A percentile compares a stretch with the other conserved stretches of the same genome.
phyloP scores from a whole-genome alignment of 148 eudicot genomes.

The Vaccinium myrtillus region DNA sequence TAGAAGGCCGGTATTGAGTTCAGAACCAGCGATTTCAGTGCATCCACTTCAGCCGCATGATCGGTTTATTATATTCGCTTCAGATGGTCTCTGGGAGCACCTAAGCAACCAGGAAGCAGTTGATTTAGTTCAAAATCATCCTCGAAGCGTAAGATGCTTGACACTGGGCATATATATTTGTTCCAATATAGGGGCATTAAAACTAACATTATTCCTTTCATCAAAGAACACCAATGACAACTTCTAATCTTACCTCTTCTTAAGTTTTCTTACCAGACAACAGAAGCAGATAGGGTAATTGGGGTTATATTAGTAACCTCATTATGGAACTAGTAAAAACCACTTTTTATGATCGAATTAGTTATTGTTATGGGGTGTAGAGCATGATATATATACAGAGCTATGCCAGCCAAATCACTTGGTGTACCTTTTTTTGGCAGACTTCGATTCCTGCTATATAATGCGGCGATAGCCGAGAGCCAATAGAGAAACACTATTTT shows the following conservation, averaged over 20 bases:
- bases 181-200: neutral
- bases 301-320: neutral
- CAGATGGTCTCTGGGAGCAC: constrained; percentile 93
- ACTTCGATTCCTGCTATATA: neutral
- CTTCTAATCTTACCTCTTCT: neutral
- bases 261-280: constrained; percentile 4
- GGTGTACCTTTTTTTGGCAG: neutral
- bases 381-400: neutral
- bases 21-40: constrained; percentile 64
- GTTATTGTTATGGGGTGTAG: neutral
- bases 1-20: constrained; percentile 68
- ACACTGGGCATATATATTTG: neutral
- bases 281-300: neutral
- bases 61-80: constrained; percentile 77
- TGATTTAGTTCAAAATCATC: constrained; percentile 66
- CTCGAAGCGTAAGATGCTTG: constrained; percentile 48
- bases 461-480: neutral
- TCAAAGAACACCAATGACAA: neutral
- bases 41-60: constrained; percentile 67
- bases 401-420: neutral
- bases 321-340: neutral
- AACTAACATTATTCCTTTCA: neutral
- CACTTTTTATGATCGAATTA: neutral
- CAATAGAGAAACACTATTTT: neutral
- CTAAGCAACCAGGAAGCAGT: constrained; percentile 81